A percentile compares a stretch with the other conserved stretches of the same genome.
Conservation (phyloP, 208 protist genomes). For the Wallacemonas sp. region DNA sequence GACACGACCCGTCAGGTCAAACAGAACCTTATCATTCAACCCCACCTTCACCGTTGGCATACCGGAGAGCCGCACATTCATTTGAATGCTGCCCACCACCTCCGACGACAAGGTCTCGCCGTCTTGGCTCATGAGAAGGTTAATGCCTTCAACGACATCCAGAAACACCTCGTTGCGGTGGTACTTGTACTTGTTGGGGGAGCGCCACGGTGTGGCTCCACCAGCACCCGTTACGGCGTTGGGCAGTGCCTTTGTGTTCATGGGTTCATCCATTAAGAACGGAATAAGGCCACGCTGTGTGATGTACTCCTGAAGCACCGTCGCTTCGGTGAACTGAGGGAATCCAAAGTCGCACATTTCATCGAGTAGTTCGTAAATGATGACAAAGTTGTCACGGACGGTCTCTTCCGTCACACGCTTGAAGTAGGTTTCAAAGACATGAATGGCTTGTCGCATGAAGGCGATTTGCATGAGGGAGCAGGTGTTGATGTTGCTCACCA, state of each 20-base stretch:
- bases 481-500: slow-evolving; percentile 95
- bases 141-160: slow-evolving; percentile 98
- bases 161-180: slow-evolving; percentile 98
- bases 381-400: slow-evolving; percentile 97
- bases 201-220: slow-evolving; percentile 94
- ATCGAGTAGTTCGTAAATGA: slow-evolving; percentile 99
- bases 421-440: slow-evolving; percentile 95
- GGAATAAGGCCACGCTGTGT: slow-evolving; percentile 84
- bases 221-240: slow-evolving; percentile 92
- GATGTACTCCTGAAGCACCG: slow-evolving; percentile 97
- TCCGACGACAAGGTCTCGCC: slow-evolving; percentile 95
- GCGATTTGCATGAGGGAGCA: slow-evolving; percentile 94
- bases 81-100: slow-evolving; percentile 93
- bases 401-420: slow-evolving; percentile 94
- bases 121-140: slow-evolving; percentile 93
- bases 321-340: slow-evolving; percentile 96
- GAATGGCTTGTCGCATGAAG: slow-evolving; percentile 93
- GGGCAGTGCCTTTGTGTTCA: slow-evolving; percentile 56
- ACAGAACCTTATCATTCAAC: slow-evolving; percentile 96
- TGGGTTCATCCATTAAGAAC: slow-evolving; percentile 36
- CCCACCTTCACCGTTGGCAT: slow-evolving; percentile 98
- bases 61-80: slow-evolving; percentile 96
- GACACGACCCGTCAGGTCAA: slow-evolving; percentile 49
- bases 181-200: slow-evolving; percentile 96
- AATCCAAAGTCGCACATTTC: slow-evolving; percentile 99